Percentiles rank a stretch among this genome's conserved stretches.
These are phyloP conservation scores for Galerina marginata DNA, from an alignment of 768 basidiomycete species.

Conservation along the genomic window DNA sequence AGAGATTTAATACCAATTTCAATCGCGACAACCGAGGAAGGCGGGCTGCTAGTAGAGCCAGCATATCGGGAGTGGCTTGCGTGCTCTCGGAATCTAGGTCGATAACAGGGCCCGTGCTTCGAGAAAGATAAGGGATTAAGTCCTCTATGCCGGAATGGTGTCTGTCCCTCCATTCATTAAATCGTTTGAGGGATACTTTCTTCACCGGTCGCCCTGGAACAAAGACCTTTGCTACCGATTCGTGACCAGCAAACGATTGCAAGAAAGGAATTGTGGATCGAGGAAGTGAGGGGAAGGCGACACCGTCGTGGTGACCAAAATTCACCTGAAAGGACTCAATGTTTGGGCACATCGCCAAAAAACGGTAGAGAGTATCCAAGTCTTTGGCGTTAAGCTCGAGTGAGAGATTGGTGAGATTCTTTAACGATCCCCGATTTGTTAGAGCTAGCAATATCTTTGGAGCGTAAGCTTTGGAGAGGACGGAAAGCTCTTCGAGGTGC, in stretches of 20 bases:
- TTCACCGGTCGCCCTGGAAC: constrained; percentile 3
- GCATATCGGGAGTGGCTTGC: too few relatives aligned
- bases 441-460: neutral
- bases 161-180: neutral
- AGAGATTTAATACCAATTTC: too few relatives aligned
- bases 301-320: neutral
- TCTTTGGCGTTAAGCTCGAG: neutral
- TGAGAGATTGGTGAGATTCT: neutral
- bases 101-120: neutral
- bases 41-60: too few relatives aligned
- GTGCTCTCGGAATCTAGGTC: neutral
- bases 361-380: neutral
- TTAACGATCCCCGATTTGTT: neutral
- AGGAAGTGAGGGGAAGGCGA: neutral
- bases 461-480: neutral
- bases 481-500: neutral
- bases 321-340: neutral
- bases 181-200: neutral
- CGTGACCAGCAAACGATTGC: neutral
- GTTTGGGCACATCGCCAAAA: neutral
- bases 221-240: neutral
- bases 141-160: neutral
- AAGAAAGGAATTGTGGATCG: neutral
- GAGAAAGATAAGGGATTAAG: neutral
- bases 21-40: too few relatives aligned